A percentile compares a stretch with the other conserved stretches of the same genome.
Evolutionary conservation across 2,329 filamentous ascomycete species (phyloP).

Genomic region (Cordyceps fumosorosea): DNA sequence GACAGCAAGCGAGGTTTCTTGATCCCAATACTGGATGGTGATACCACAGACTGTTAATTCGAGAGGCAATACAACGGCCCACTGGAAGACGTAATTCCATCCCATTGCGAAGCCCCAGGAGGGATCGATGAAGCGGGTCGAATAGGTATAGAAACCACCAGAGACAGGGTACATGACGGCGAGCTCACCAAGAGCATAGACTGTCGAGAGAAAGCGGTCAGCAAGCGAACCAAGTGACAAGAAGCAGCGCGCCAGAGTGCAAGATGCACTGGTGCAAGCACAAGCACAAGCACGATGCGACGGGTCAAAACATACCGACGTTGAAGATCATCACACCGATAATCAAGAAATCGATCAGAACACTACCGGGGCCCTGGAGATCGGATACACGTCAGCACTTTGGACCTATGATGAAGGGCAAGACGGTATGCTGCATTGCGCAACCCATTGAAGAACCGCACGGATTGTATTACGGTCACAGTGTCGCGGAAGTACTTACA

Average conservation of each 20-base stretch:
- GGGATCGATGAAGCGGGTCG: slow-evolving; percentile 50
- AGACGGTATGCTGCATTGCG: not conserved
- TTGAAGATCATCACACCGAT: slow-evolving; percentile 57
- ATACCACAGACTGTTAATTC: slow-evolving; percentile 44
- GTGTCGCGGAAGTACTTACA: slow-evolving; percentile 28
- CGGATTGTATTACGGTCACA: not conserved
- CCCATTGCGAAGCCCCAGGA: slow-evolving; percentile 48
- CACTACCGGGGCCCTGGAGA: slow-evolving; percentile 31
- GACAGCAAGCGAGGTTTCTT: slow-evolving; percentile 37
- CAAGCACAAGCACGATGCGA: not conserved
- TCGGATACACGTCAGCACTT: slow-evolving; percentile 4
- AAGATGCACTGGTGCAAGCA: not conserved
- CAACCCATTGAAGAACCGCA: not conserved
- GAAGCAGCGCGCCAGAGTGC: too few relatives aligned
- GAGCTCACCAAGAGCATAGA: slow-evolving; percentile 55
- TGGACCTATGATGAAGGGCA: not conserved
- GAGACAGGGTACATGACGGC: slow-evolving; percentile 50
- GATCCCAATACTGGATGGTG: slow-evolving; percentile 42
- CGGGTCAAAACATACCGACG: slow-evolving; percentile 29
- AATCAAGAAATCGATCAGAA: slow-evolving; percentile 46
- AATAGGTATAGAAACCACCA: slow-evolving; percentile 53
- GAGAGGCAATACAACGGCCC: slow-evolving; percentile 40
- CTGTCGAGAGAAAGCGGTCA: slow-evolving; percentile 16
- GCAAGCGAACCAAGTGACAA: not conserved
- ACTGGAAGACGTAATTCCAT: slow-evolving; percentile 42